A percentile compares a stretch with the other conserved stretches of the same genome.
These are phyloP conservation scores for Mortierella alpina DNA, from an alignment of 192 early-diverging fungal genomes.

Conservation along the genomic window DNA sequence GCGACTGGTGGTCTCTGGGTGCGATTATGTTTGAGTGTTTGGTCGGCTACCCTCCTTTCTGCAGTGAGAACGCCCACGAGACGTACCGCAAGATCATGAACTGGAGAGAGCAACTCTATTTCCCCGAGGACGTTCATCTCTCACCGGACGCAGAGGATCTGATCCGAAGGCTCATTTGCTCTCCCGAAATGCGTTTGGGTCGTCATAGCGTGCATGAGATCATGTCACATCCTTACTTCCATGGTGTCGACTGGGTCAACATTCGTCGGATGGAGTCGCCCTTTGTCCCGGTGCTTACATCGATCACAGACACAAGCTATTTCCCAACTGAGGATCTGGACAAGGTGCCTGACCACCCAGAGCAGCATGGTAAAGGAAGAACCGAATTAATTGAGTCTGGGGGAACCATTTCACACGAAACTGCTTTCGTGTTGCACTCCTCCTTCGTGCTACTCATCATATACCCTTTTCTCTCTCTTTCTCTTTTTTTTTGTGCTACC, in stretches of 20 bases:
- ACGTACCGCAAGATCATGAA: slow-evolving; percentile 99
- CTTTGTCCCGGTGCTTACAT: slow-evolving; percentile 89
- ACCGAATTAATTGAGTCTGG: not conserved
- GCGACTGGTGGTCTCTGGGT: slow-evolving; percentile 99
- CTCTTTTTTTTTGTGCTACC: not conserved
- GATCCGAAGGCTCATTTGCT: slow-evolving; percentile 91
- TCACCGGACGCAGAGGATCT: slow-evolving; percentile 93
- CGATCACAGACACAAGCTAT: slow-evolving; percentile 98
- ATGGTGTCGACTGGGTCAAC: slow-evolving; percentile 90
- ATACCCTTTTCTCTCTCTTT: not conserved
- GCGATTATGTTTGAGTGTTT: slow-evolving; percentile 99
- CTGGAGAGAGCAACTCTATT: slow-evolving; percentile 90
- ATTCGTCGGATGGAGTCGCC: slow-evolving; percentile 88
- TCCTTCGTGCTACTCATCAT: not conserved
- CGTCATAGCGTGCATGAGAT: slow-evolving; percentile 83
- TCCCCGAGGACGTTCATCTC: slow-evolving; percentile 94
- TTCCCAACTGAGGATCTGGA: slow-evolving; percentile 96
- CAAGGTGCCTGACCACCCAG: slow-evolving; percentile 69
- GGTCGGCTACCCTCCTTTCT: slow-evolving; percentile 98
- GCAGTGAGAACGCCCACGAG: slow-evolving; percentile 93
- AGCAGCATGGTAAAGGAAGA: slow-evolving; percentile 29
- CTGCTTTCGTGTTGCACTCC: not conserved
- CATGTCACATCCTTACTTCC: slow-evolving; percentile 94
- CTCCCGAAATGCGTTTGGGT: slow-evolving; percentile 86
- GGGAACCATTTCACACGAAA: not conserved